Evolutionary conservation across 805 yeast species (phyloP).

Genomic region (Candida parachauliodes): DNA sequence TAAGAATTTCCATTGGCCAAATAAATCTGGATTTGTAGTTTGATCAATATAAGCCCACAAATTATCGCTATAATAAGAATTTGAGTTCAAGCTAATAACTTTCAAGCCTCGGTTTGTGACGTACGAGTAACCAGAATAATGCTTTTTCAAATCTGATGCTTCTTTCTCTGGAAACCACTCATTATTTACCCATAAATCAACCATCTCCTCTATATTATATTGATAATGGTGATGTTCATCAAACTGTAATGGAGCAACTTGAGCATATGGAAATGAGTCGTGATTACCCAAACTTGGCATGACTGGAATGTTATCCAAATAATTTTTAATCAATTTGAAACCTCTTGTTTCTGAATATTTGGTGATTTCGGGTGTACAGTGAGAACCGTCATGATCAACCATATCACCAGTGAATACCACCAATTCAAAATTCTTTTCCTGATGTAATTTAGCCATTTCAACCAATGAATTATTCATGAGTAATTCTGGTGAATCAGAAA

Average conservation of each 20-base stretch:
- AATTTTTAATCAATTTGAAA: constrained; percentile 54
- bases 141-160: constrained; percentile 30
- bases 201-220: constrained; percentile 34
- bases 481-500: constrained; percentile 66
- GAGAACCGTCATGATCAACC: constrained; percentile 60
- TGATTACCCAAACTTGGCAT: constrained; percentile 67
- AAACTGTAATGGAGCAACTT: constrained; percentile 48
- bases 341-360: constrained; percentile 70
- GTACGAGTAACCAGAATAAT: constrained; percentile 61
- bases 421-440: constrained; percentile 47
- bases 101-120: constrained; percentile 55
- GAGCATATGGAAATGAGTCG: constrained; percentile 70
- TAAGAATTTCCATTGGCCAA: constrained; percentile 60
- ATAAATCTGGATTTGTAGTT: constrained; percentile 52
- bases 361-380: constrained; percentile 56
- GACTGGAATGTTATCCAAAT: constrained; percentile 50
- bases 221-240: constrained; percentile 27
- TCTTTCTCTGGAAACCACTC: constrained; percentile 32
- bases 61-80: constrained; percentile 62
- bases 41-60: constrained; percentile 49
- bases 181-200: constrained; percentile 29
- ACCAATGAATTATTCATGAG: constrained; percentile 55
- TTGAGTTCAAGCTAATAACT: constrained; percentile 60
- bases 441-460: constrained; percentile 12
- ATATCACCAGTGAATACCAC: constrained; percentile 70